Evolutionary conservation across 129 eudicot species (phyloP), one percentile per base, ranked within the genome.

Genomic region (Centella asiatica): DNA sequence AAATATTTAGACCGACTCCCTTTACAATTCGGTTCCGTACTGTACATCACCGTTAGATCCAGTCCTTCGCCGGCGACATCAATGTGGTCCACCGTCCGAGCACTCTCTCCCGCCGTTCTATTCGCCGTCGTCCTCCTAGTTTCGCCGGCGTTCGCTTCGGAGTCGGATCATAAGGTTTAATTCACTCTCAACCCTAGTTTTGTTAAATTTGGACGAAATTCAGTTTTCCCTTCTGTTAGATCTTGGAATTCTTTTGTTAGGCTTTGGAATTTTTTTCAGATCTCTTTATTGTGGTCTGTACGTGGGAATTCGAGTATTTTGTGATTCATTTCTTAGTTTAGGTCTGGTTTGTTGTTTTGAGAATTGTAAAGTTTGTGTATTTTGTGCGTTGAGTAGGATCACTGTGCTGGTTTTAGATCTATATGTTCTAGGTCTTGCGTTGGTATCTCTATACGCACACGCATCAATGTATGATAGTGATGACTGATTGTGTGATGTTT

Each of bases 101-200:
- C 76, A 23, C 48, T 68, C 67, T 44, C 67, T 18, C 60, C 67
- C 62, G 7, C 74, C 70, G 51, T 72, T 40, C 40, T 75, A 50
- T 44, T 75, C 67, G 24, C 75, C 52, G 50, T 33, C 54, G 17
- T 78, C 56, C 32, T 78, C 69, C 9, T 76, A 50, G 11, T 72
- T 66, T 74, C 86, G 62, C 80, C 86, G 77, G 92, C 65, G 64
- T 57, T 78, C 65, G 96, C 86, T 13, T 76, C 88, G 20, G 96
- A 87, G 69, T 78, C 77, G 33, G 95, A 87, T 81, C 92, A 87
- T 76, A 87, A 78, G 92, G 95, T 87, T 62, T 40, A 4, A 8
- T n/a, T 10, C 25, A 29, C 60, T 26, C 58, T 36, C 60, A 71
- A 70, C 45, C 68, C 42, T 54, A 39, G 23, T 24, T 60, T 46